A percentile compares a stretch with the other conserved stretches of the same genome.
Conservation (phyloP, 768 basidiomycete species). For the Leccinellum albellum region DNA sequence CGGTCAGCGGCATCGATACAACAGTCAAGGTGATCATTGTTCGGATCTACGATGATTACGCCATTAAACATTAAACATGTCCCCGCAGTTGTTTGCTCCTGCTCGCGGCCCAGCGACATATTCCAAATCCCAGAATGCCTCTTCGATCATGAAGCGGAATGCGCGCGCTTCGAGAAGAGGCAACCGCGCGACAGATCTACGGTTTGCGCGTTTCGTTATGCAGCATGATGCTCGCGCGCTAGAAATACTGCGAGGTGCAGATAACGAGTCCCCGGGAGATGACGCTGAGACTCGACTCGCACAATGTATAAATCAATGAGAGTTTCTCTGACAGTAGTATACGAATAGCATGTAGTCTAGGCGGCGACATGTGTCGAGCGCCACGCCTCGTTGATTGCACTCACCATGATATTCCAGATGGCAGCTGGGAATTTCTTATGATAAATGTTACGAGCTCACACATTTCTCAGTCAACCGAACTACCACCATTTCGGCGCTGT, state of each 20-base stretch:
- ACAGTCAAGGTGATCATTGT: conserved; percentile 65
- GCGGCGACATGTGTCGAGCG: background rate
- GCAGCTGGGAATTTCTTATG: conserved; percentile 28
- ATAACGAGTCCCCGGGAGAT: conserved; percentile 15
- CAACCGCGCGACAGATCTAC: conserved; percentile 19
- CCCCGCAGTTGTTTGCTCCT: conserved; percentile 62
- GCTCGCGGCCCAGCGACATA: conserved; percentile 43
- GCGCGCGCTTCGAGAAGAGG: conserved; percentile 31
- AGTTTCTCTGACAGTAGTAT: background rate
- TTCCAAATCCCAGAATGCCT: conserved; percentile 51
- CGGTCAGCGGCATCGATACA: conserved; percentile 81
- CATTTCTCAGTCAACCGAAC: conserved; percentile 18
- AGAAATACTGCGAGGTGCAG: conserved; percentile 22
- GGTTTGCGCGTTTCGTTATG: conserved; percentile 30
- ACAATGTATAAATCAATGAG: conserved; percentile 31
- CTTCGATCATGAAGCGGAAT: conserved; percentile 58
- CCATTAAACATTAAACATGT: background rate
- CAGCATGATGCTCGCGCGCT: conserved; percentile 28
- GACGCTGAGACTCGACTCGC: conserved; percentile 26
- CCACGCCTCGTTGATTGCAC: conserved; percentile 7
- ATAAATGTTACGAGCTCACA: conserved; percentile 24
- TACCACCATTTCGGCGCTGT: conserved; percentile 16
- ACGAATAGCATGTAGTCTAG: background rate
- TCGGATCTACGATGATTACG: background rate
- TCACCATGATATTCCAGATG: background rate